These are phyloP conservation scores for Cyclocybe aegerita DNA, from an alignment of 768 basidiomycete species.

Conservation along the genomic window DNA sequence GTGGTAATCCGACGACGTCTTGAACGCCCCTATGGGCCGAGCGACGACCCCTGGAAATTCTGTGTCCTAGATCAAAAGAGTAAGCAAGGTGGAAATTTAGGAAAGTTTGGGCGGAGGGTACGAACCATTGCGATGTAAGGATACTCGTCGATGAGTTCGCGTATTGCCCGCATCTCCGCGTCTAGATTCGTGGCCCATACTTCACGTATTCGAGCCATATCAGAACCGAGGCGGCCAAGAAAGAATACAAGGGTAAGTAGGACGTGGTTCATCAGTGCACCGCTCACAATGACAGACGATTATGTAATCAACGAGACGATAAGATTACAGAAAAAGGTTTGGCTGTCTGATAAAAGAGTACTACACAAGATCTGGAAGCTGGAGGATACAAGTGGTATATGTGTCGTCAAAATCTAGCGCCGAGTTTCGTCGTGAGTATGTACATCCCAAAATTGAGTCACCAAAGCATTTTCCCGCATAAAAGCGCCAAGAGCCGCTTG, in stretches of 20 bases:
- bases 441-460: no score
- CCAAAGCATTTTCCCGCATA: no score
- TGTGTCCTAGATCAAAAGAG: slow-evolving; percentile 68
- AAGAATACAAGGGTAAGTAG: neutral
- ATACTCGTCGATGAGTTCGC: slow-evolving; percentile 85
- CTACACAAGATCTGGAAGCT: no score
- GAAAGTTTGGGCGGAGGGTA: slow-evolving; percentile 18
- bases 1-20: slow-evolving; percentile 96
- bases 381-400: no score
- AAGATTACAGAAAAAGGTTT: neutral
- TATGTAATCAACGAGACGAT: neutral
- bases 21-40: slow-evolving; percentile 93
- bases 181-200: slow-evolving; percentile 97
- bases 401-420: no score
- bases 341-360: no score
- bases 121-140: slow-evolving; percentile 93
- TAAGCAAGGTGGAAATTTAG: slow-evolving; percentile 24
- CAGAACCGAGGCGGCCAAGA: neutral
- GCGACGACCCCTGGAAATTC: slow-evolving; percentile 99
- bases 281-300: neutral
- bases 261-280: neutral
- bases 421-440: no score
- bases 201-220: slow-evolving; percentile 85
- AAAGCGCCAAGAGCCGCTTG: no score
- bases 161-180: slow-evolving; percentile 84